Base-by-base conservation (phyloP, 208 protist genomes). In the Naegleria fowleri region DNA sequence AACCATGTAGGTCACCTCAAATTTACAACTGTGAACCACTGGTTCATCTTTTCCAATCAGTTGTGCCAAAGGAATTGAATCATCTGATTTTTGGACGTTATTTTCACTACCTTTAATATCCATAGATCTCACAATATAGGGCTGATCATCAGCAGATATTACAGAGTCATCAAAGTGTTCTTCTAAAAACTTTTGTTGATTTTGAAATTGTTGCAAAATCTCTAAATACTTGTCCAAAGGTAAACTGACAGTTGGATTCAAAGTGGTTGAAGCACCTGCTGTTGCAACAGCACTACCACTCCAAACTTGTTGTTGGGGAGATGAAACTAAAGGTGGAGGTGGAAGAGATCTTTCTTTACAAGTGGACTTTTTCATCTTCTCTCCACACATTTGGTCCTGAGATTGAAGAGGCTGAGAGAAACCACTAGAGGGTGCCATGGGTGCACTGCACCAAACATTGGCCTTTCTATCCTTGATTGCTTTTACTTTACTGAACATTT, bases 141-240 rank as follows among this genome's bases (percentile, higher is more conserved):
- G 16, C 36, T 79, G 29, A 36, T 79, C 67, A 79, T 19, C 16
- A 36, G 16, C 29, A 15, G 6, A 36, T 13, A 79, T 79, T 0
- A 36, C 67, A 79, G 16, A 29, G 36, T 79, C 67, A 79, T 79
- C 29, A 33, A 79, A 79, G n/a, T 79, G 67, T 79, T 79, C 67
- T 79, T 79, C 67, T 9, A 79, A 79, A 79, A 79, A 79, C 67
- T 79, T 79, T 79, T 79, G 67, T 79, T 79, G 67, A 36, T 79
- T 0, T 79, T 79, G 67, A 33, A 79, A 79, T 29, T 79, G 16
- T 79, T 79, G 67, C n/a, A 79, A 36, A 36, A 79, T 36, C 1
- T 36, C 29, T 9, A 79, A 79, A 79, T 36, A 79, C 67, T 79
- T 79, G 9, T 79, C 67, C 19, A 79, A 9, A 36, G 67, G 67